phyloP scores from a whole-genome alignment of 139 green algal genomes.

The Eudorina sp. region DNA sequence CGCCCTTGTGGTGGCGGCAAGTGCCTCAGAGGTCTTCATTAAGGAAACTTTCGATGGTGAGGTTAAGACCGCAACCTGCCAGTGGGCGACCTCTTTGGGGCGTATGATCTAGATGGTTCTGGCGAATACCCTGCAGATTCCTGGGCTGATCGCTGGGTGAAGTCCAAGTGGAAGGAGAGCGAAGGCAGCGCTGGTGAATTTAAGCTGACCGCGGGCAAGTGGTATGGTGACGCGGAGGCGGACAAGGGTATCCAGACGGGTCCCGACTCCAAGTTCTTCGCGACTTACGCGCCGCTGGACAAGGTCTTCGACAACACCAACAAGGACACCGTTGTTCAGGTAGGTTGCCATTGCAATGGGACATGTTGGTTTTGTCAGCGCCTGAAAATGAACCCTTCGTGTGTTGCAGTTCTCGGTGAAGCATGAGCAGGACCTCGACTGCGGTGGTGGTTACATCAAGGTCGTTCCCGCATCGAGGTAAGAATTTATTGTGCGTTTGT shows the following conservation, averaged over 20 bases:
- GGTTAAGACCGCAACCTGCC: neutral
- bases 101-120: slow-evolving; percentile 35
- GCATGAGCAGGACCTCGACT: slow-evolving; percentile 93
- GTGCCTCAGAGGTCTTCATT: slow-evolving; percentile 77
- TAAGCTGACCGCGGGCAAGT: slow-evolving; percentile 80
- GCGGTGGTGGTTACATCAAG: slow-evolving; percentile 95
- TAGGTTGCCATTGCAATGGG: no score
- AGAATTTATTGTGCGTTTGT: neutral
- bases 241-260: slow-evolving; percentile 87
- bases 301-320: slow-evolving; percentile 83
- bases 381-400: no score
- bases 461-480: slow-evolving; percentile 70
- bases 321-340: slow-evolving; percentile 91
- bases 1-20: slow-evolving; percentile 36
- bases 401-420: slow-evolving; percentile 88
- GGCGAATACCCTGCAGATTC: slow-evolving; percentile 52
- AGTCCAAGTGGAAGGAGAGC: slow-evolving; percentile 79
- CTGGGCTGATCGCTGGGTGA: slow-evolving; percentile 82
- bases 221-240: slow-evolving; percentile 69
- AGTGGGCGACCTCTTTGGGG: neutral
- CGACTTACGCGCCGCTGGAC: slow-evolving; percentile 71
- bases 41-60: slow-evolving; percentile 85
- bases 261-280: slow-evolving; percentile 87
- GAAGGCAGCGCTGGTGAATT: slow-evolving; percentile 83
- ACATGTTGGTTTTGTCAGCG: no score